A percentile compares a stretch with the other conserved stretches of the same genome.
phyloP scores from a whole-genome alignment of 2,329 filamentous ascomycete species.

The Colletotrichum gigasporum region DNA sequence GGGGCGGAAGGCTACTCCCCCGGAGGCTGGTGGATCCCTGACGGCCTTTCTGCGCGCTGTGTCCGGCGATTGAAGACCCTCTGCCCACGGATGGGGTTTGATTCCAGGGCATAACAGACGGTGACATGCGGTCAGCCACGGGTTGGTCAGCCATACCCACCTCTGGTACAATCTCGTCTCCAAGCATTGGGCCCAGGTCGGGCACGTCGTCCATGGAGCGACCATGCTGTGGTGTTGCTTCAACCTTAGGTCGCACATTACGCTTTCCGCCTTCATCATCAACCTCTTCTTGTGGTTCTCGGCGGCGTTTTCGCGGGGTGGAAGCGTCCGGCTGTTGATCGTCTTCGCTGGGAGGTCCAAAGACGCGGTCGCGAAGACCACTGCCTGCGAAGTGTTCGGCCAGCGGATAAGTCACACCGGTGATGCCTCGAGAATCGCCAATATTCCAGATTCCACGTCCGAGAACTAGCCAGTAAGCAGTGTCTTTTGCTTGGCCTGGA shows the following conservation, averaged over 20 bases:
- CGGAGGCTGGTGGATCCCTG: conserved; percentile 48
- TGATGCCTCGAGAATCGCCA: conserved; percentile 42
- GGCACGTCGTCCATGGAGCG: conserved; percentile 29
- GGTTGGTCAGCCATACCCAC: conserved; percentile 73
- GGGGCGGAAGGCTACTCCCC: conserved; percentile 48
- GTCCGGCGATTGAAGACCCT: conserved; percentile 17
- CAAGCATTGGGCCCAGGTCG: conserved; percentile 42
- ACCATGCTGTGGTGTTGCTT: conserved; percentile 31
- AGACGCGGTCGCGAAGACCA: conserved; percentile 47
- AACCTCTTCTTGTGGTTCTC: conserved; percentile 55
- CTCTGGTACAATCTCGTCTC: conserved; percentile 64
- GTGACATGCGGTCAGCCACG: conserved; percentile 72
- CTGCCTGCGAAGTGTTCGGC: conserved; percentile 57
- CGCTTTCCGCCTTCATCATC: conserved; percentile 45
- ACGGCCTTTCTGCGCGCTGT: conserved; percentile 27
- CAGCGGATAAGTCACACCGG: conserved; percentile 52
- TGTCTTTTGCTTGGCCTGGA: conserved; percentile 49
- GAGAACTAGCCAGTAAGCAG: conserved; percentile 50
- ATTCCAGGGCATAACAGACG: conserved; percentile 63
- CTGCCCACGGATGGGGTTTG: conserved; percentile 38
- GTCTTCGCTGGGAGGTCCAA: conserved; percentile 42
- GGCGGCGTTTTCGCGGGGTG: conserved; percentile 45
- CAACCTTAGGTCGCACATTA: conserved; percentile 48
- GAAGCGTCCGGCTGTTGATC: conserved; percentile 5
- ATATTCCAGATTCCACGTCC: conserved; percentile 49